These are phyloP conservation scores for Clitopilus hobsonii DNA, from an alignment of 768 basidiomycete genomes.

Conservation along the genomic window DNA sequence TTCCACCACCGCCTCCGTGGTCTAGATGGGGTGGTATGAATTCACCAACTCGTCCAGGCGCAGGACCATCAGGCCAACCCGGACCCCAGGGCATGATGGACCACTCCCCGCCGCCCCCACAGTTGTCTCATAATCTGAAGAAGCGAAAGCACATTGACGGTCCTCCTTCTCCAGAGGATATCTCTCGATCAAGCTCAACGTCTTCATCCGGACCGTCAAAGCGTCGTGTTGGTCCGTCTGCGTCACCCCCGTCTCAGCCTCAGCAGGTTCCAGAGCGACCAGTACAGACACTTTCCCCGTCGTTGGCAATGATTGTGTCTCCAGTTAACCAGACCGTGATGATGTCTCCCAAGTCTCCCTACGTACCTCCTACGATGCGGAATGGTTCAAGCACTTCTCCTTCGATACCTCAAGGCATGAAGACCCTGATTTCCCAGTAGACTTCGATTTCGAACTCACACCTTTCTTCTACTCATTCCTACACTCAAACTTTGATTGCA, in stretches of 20 bases:
- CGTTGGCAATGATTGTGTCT: conserved; percentile 61
- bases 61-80: conserved; percentile 38
- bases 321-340: conserved; percentile 39
- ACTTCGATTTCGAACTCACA: not conserved
- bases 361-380: conserved; percentile 23
- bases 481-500: conserved; percentile 1
- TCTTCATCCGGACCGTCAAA: conserved; percentile 26
- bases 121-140: conserved; percentile 23
- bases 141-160: conserved; percentile 46
- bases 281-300: conserved; percentile 53
- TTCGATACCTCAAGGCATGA: conserved; percentile 16
- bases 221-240: conserved; percentile 28
- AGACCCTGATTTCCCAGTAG: conserved; percentile 17
- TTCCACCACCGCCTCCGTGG: conserved; percentile 30
- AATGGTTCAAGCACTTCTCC: conserved; percentile 21
- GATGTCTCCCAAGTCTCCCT: conserved; percentile 28
- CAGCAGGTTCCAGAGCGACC: conserved; percentile 24
- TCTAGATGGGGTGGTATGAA: conserved; percentile 44
- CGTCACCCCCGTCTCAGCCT: conserved; percentile 23
- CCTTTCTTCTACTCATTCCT: not conserved
- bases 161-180: conserved; percentile 17
- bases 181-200: conserved; percentile 15
- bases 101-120: conserved; percentile 29
- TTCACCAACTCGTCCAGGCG: conserved; percentile 39
- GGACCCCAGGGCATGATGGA: conserved; percentile 28